These are phyloP conservation scores for Astrothelium macrocarpum DNA, from an alignment of 495 filamentous ascomycete species.

Conservation along the genomic window DNA sequence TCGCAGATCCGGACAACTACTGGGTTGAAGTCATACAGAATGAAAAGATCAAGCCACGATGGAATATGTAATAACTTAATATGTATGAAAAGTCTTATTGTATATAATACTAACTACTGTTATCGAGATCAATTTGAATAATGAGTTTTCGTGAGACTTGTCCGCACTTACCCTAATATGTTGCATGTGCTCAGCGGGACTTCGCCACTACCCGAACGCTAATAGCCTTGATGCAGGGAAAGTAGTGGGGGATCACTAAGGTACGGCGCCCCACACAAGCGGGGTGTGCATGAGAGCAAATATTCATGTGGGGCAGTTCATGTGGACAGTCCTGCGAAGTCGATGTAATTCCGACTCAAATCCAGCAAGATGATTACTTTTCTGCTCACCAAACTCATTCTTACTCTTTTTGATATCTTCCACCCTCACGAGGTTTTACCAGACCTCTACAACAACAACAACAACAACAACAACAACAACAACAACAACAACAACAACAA, in stretches of 20 bases:
- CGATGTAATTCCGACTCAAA: background rate
- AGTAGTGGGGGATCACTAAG: background rate
- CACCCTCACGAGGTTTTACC: background rate
- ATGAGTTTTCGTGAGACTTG: too few species aligned
- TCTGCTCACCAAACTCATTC: too few species aligned
- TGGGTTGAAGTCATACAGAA: constrained; percentile 89
- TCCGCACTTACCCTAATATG: background rate
- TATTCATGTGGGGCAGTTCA: background rate
- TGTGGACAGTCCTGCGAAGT: background rate
- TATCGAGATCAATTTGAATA: too few species aligned
- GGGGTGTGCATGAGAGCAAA: background rate
- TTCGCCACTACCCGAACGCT: background rate
- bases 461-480: too few species aligned
- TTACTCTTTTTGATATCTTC: background rate
- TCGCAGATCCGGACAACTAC: constrained; percentile 80
- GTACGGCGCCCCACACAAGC: background rate
- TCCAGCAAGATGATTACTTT: background rate
- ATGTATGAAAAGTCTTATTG: background rate
- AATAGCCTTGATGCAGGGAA: background rate
- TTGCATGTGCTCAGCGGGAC: too few species aligned
- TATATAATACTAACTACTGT: too few species aligned
- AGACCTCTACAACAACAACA: too few species aligned
- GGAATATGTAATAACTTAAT: background rate
- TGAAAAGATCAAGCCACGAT: constrained; percentile 38
- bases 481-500: too few species aligned